These are phyloP conservation scores for Daldinia childiae DNA, from an alignment of 495 filamentous ascomycete species.

Conservation along the genomic window DNA sequence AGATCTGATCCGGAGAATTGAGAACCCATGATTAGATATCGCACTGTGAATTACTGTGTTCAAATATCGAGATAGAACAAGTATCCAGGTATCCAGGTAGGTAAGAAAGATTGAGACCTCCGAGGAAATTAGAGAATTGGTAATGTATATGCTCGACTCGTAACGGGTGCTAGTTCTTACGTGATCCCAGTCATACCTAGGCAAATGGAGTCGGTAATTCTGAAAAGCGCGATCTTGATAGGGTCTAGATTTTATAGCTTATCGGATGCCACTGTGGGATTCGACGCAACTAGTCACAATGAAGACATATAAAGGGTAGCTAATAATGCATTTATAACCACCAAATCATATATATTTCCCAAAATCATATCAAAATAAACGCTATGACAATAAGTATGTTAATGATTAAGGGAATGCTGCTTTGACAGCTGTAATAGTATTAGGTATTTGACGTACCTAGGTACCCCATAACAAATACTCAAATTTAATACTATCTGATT, in stretches of 20 bases:
- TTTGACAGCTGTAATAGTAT: no score
- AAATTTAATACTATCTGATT: no score
- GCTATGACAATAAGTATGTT: no score
- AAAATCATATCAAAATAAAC: no score
- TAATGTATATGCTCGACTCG: conserved; percentile 24
- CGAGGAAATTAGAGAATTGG: neutral
- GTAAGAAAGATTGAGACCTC: neutral
- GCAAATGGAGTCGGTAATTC: conserved; percentile 11
- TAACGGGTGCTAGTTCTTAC: conserved; percentile 20
- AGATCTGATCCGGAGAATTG: conserved; percentile 75
- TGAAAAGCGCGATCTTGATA: conserved; percentile 19
- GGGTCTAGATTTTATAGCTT: conserved; percentile 7
- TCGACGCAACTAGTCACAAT: neutral
- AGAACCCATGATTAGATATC: conserved; percentile 28
- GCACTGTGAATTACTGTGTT: neutral
- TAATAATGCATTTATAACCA: no score
- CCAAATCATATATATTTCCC: no score
- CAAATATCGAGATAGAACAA: neutral
- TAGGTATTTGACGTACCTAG: no score
- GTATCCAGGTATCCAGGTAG: neutral
- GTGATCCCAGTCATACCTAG: conserved; percentile 3
- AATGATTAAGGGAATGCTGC: no score
- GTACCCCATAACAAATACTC: no score
- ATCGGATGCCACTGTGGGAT: neutral
- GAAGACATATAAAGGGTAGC: no score